A percentile compares a stretch with the other conserved stretches of the same genome.
phyloP scores from a whole-genome alignment of 495 filamentous ascomycete species.

The Penicillium atrosanguineum region DNA sequence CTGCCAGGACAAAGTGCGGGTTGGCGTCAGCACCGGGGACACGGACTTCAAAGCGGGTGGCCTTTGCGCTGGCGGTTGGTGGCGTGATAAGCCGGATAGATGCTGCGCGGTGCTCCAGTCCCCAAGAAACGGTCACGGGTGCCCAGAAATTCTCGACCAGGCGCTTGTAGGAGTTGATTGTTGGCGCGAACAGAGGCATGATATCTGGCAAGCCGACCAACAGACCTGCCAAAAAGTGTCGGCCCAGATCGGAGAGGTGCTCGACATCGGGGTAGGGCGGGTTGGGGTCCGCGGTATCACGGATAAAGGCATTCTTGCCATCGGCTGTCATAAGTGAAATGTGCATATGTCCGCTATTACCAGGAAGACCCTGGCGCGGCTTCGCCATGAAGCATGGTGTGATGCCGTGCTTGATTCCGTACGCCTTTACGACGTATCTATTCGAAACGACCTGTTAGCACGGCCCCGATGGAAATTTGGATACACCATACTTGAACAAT shows the following conservation, averaged over 20 bases:
- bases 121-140: constrained; percentile 95
- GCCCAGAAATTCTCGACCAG: constrained; percentile 99
- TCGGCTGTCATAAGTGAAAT: constrained; percentile 68
- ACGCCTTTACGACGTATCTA: constrained; percentile 79
- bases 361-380: constrained; percentile 81
- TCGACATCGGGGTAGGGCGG: constrained; percentile 71
- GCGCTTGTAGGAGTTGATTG: constrained; percentile 95
- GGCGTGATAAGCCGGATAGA: constrained; percentile 87
- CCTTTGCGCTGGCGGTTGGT: constrained; percentile 74
- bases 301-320: constrained; percentile 74
- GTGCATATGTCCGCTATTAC: constrained; percentile 95
- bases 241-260: constrained; percentile 79
- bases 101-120: constrained; percentile 89
- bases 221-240: constrained; percentile 91
- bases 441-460: neutral
- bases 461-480: neutral
- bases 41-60: constrained; percentile 88
- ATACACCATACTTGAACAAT: constrained; percentile 74
- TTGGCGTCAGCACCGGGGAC: constrained; percentile 91
- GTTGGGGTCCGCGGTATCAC: constrained; percentile 65
- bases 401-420: constrained; percentile 82
- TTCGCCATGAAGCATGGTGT: constrained; percentile 99
- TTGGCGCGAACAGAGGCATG: constrained; percentile 93
- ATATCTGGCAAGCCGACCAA: constrained; percentile 87
- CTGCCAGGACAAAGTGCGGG: constrained; percentile 81